phyloP scores from a whole-genome alignment of 2,329 filamentous ascomycete species.

The Lasiodiplodia sp. region DNA sequence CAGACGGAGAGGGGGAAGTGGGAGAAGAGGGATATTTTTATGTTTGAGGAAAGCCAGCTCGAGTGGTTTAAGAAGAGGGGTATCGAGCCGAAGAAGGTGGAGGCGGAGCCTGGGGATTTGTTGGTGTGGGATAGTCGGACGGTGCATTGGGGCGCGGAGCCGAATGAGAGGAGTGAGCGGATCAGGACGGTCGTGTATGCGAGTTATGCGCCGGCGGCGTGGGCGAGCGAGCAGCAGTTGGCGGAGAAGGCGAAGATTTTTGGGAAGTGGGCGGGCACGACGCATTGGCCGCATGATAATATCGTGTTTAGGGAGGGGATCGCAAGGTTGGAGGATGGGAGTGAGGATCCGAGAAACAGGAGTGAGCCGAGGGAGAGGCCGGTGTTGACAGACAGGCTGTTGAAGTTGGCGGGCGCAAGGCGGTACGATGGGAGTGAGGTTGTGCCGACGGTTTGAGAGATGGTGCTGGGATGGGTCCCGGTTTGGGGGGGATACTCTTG shows the following conservation, averaged over 20 bases:
- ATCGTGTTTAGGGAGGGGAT: constrained; percentile 10
- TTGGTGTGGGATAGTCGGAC: constrained; percentile 58
- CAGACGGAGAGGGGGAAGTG: constrained; percentile 44
- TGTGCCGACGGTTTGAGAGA: constrained; percentile 8
- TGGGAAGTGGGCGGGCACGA: constrained; percentile 30
- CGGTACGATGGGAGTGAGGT: constrained; percentile 28
- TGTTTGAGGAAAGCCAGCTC: constrained; percentile 43
- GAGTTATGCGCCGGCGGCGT: constrained; percentile 33
- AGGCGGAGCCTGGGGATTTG: constrained; percentile 53
- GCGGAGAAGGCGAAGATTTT: constrained; percentile 33
- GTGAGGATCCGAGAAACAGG: constrained; percentile 18
- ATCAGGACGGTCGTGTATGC: constrained; percentile 30
- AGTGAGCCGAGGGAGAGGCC: constrained; percentile 21
- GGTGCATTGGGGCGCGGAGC: constrained; percentile 29
- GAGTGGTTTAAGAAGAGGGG: constrained; percentile 53
- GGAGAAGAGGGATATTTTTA: constrained; percentile 35
- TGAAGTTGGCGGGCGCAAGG: constrained; percentile 27
- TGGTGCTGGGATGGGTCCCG: too few species aligned
- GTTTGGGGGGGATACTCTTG: too few species aligned
- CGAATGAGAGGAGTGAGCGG: constrained; percentile 25
- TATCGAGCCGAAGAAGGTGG: constrained; percentile 49
- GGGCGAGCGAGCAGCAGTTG: constrained; percentile 29
- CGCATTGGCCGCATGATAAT: constrained; percentile 29
- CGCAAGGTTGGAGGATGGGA: constrained; percentile 6
- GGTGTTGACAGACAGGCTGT: constrained; percentile 13